These are phyloP conservation scores for Aspergillus bridgeri DNA, from an alignment of 495 filamentous ascomycete genomes.

Conservation along the genomic window DNA sequence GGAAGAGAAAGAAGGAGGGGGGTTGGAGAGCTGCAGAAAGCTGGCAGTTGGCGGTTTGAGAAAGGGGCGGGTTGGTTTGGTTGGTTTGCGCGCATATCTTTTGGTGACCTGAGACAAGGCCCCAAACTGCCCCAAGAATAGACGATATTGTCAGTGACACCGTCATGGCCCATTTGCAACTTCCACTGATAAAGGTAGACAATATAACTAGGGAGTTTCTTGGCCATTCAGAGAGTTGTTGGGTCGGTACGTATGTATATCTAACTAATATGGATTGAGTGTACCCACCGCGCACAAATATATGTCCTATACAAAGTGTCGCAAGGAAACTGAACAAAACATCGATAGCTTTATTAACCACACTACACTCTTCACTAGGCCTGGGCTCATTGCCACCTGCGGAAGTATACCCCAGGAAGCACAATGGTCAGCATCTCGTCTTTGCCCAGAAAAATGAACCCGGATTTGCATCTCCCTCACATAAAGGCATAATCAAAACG, in stretches of 20 bases:
- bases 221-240: too few species aligned
- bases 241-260: too few species aligned
- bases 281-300: too few species aligned
- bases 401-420: background rate
- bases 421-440: background rate
- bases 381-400: background rate
- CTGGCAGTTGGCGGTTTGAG: conserved; percentile 7
- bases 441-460: too few species aligned
- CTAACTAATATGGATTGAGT: too few species aligned
- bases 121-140: background rate
- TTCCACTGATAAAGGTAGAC: too few species aligned
- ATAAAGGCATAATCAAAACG: background rate
- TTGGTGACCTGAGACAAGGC: background rate
- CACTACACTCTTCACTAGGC: background rate
- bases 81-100: background rate
- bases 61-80: background rate
- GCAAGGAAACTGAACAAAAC: too few species aligned
- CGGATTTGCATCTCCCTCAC: background rate
- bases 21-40: background rate
- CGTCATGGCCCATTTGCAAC: too few species aligned
- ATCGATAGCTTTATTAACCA: background rate
- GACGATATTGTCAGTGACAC: too few species aligned
- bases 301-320: too few species aligned
- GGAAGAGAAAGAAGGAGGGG: background rate
- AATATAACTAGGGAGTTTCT: too few species aligned